Evolutionary conservation across 345 rosid species (phyloP), one percentile per base, ranked within the genome.

Genomic region (Salix arbutifolia): DNA sequence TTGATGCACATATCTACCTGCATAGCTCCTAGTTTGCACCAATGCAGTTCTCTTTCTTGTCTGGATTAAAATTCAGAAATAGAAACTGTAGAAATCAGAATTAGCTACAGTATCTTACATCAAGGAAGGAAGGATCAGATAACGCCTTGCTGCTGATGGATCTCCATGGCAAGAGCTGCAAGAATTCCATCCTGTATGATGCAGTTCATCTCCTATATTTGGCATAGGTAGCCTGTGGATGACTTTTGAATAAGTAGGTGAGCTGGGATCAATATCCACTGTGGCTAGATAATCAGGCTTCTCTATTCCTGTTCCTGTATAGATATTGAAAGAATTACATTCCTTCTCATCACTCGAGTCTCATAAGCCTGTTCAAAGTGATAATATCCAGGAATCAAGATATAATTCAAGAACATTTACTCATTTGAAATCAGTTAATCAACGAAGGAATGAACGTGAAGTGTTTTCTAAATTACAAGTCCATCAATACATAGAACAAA

Each of bases 111-210:
- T 73, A 26, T 73, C 86, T 83, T 87, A 94, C 97, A 94, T 35
- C 79, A 94, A 79, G 0, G 98, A 91, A 26, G 98, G 98, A 46
- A 94, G 86, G 77, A 94, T 74, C 58, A 94, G 85, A 74, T 81
- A 94, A 11, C 91, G 94, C 30, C 98, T 86, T 1, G 74, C 61
- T 40, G 89, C 90, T 3, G 94, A 89, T 14, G 95, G 88, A 84
- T 92, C 95, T 28, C 94, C 95, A 79, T 89, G 90, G 89, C 98
- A 94, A 61, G 98, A 94, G 80, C 98, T 94, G 82, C 98, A 94
- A 18, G 94, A 53, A 78, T 94, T 94, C 98, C 98, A 94, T n/a
- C 98, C 98, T 12, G 94, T 84, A 78, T 92, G 98, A 83, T 94
- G 97, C 52, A 94, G 89, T 78, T 94, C 98, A 85, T 94, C 98